phyloP scores from a whole-genome alignment of 2,329 filamentous ascomycete species.

The Fusarium musae region DNA sequence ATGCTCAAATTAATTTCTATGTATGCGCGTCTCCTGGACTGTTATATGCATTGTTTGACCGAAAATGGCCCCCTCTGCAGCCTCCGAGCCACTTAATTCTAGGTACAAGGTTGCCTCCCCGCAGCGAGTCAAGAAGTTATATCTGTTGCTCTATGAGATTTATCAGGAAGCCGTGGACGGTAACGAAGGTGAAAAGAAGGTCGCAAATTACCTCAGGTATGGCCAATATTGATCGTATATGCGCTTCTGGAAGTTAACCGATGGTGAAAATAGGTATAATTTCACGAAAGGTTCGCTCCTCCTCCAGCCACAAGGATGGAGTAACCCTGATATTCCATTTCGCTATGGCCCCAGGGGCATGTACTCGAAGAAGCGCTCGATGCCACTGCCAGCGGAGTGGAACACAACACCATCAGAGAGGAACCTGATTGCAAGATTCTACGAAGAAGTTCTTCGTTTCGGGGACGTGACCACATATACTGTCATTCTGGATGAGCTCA shows the following conservation, averaged over 20 bases:
- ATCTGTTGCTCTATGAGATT: background rate
- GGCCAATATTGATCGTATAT: too few species aligned
- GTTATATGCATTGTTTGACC: too few species aligned
- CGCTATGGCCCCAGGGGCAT: background rate
- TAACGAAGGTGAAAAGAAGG: background rate
- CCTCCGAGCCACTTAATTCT: too few species aligned
- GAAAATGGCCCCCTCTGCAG: too few species aligned
- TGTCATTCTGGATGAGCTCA: background rate
- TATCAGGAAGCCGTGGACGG: background rate
- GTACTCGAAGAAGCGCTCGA: too few species aligned
- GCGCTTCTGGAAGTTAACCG: too few species aligned
- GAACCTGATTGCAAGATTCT: background rate
- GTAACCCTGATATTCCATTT: fast-evolving
- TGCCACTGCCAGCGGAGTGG: background rate
- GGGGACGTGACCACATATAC: background rate
- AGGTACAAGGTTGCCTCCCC: too few species aligned
- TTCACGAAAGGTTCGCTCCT: background rate
- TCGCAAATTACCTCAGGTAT: background rate
- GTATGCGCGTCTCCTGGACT: too few species aligned
- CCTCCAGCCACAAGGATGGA: background rate
- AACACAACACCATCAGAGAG: background rate
- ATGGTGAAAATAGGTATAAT: too few species aligned
- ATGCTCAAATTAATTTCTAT: too few species aligned
- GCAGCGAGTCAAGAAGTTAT: background rate
- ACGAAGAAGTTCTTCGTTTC: background rate